Percentiles rank a stretch among this genome's conserved stretches.
phyloP scores from a whole-genome alignment of 2,329 filamentous ascomycete genomes.

The Fusarium abutilonis region DNA sequence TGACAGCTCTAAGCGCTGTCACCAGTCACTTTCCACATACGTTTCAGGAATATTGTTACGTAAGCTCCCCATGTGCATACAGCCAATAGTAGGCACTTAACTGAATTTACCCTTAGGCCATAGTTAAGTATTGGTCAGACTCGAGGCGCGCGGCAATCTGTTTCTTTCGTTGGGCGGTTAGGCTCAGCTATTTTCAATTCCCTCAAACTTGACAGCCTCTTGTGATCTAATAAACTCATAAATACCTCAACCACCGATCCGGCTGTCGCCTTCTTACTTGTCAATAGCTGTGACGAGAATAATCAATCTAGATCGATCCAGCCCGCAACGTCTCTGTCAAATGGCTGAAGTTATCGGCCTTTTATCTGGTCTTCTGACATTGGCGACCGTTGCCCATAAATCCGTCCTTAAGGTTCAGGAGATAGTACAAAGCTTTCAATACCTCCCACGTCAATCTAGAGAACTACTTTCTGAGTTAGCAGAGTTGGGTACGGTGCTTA shows the following conservation, averaged over 20 bases:
- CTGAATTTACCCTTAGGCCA: background rate
- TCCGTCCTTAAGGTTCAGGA: background rate
- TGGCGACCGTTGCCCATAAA: background rate
- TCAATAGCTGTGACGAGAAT: background rate
- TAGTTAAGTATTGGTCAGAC: background rate
- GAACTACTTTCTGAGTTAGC: background rate
- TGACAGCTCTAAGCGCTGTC: background rate
- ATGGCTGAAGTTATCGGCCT: background rate
- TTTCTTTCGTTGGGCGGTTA: background rate
- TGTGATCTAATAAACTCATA: background rate
- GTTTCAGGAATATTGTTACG: background rate
- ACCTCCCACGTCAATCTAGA: background rate
- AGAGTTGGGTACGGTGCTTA: background rate
- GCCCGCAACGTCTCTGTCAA: background rate
- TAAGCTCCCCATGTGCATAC: background rate
- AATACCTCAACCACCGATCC: background rate
- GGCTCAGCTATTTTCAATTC: background rate
- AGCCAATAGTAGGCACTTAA: background rate
- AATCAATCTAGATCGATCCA: background rate
- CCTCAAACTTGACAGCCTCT: background rate
- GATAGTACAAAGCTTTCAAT: background rate
- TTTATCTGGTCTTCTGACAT: background rate
- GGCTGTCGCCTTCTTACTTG: background rate
- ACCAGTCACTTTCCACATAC: background rate
- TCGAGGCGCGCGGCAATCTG: background rate